Conservation (phyloP, 345 rosid species). For the Sonneratia alba region DNA sequence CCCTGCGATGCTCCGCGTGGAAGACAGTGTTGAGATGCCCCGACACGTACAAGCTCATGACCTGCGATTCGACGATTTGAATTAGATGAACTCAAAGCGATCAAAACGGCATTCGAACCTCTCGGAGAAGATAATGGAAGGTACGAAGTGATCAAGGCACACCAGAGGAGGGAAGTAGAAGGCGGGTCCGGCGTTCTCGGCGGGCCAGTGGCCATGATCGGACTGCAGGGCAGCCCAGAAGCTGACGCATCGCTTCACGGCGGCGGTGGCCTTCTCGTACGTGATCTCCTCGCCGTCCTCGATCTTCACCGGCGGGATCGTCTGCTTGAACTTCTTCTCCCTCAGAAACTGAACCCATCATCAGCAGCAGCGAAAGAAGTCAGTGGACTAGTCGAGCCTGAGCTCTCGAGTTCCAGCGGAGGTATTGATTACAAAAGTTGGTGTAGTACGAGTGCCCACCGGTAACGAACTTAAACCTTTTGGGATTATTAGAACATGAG, state of each 20-base stretch:
- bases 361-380: not conserved
- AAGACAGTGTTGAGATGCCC: slow-evolving; percentile 17
- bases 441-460: too few relatives aligned
- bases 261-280: slow-evolving; percentile 31
- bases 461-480: too few relatives aligned
- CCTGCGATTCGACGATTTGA: slow-evolving; percentile 16
- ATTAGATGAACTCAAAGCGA: not conserved
- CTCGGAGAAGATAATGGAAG: not conserved
- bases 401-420: too few relatives aligned
- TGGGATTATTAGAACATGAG: too few relatives aligned
- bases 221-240: slow-evolving; percentile 56
- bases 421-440: too few relatives aligned
- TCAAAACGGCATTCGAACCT: not conserved
- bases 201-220: slow-evolving; percentile 60
- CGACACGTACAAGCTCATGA: slow-evolving; percentile 20
- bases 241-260: slow-evolving; percentile 33
- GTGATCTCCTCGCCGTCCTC: slow-evolving; percentile 35
- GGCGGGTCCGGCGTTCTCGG: slow-evolving; percentile 49
- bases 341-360: slow-evolving; percentile 30
- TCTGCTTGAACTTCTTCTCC: slow-evolving; percentile 48
- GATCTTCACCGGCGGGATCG: slow-evolving; percentile 31
- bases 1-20: slow-evolving; percentile 21
- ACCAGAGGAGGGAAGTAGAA: slow-evolving; percentile 58
- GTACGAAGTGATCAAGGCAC: not conserved
- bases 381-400: not conserved